Percentiles rank a stretch among this genome's conserved stretches.
phyloP scores from a whole-genome alignment of 495 filamentous ascomycete genomes.

The Trichocladium antarcticum region DNA sequence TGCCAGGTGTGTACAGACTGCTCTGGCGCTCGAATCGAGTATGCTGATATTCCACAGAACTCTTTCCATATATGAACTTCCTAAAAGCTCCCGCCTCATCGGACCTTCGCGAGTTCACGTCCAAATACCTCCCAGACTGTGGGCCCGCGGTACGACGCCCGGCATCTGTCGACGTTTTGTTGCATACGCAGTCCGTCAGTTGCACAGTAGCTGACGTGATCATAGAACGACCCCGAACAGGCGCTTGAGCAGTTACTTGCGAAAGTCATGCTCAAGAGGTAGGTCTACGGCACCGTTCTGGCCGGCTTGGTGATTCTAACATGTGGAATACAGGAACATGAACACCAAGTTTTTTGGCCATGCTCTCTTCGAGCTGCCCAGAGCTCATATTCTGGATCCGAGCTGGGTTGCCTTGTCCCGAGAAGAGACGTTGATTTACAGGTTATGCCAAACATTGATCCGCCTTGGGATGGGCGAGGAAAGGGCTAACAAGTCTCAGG shows the following conservation, averaged over 20 bases:
- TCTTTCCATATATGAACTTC: conserved; percentile 33
- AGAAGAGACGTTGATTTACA: conserved; percentile 7
- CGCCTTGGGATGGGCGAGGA: neutral
- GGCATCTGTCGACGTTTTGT: too few relatives aligned
- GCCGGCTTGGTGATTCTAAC: conserved; percentile 9
- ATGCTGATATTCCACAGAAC: neutral
- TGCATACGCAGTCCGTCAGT: too few relatives aligned
- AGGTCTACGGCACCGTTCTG: neutral
- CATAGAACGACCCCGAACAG: too few relatives aligned
- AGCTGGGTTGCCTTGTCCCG: neutral
- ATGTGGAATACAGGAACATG: conserved; percentile 36
- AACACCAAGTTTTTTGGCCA: conserved; percentile 39
- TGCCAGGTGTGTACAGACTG: too few relatives aligned
- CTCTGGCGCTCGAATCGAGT: too few relatives aligned
- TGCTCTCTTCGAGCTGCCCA: conserved; percentile 46
- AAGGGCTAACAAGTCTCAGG: neutral
- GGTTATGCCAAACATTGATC: neutral
- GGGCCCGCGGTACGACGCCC: neutral
- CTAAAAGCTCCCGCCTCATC: conserved; percentile 39
- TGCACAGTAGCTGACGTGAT: too few relatives aligned
- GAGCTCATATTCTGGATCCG: conserved; percentile 13
- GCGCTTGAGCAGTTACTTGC: neutral
- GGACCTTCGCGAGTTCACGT: conserved; percentile 34
- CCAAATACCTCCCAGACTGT: conserved; percentile 35
- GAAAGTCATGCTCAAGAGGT: conserved; percentile 5